Evolutionary conservation across 805 yeast genomes (phyloP).

Genomic region (Wickerhamiella nectarea): DNA sequence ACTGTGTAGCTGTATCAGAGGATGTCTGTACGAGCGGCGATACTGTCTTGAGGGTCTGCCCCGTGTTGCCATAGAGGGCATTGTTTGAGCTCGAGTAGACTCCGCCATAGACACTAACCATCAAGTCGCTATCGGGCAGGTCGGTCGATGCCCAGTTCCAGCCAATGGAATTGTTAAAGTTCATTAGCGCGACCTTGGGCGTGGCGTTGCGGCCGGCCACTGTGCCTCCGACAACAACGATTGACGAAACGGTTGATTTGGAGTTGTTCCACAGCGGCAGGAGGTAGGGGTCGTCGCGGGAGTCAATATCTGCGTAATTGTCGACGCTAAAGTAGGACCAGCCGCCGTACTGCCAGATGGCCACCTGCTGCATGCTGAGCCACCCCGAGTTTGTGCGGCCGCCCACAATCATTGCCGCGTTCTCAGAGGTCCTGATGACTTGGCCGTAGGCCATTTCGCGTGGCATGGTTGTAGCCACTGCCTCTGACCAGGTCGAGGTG

Average conservation of each 20-base stretch:
- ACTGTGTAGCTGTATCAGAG: background rate
- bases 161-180: constrained; percentile 26
- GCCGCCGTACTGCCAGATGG: constrained; percentile 53
- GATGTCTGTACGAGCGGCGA: background rate
- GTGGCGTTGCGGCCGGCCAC: constrained; percentile 28
- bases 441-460: constrained; percentile 19
- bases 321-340: constrained; percentile 44
- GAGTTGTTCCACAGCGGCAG: constrained; percentile 38
- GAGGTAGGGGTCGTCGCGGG: constrained; percentile 40
- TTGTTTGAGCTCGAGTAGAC: constrained; percentile 5
- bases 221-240: constrained; percentile 52
- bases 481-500: constrained; percentile 13
- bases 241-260: constrained; percentile 15
- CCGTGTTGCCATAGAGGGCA: constrained; percentile 1
- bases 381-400: constrained; percentile 52
- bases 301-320: constrained; percentile 31
- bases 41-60: background rate
- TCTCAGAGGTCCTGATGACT: constrained; percentile 13
- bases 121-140: constrained; percentile 7
- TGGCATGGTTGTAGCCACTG: constrained; percentile 15
- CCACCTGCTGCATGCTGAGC: constrained; percentile 61
- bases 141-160: constrained; percentile 32
- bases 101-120: constrained; percentile 14
- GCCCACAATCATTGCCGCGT: constrained; percentile 36
- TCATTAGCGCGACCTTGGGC: constrained; percentile 34